Evolutionary conservation across 2,329 filamentous ascomycete species (phyloP), one percentile per base, ranked within the genome.

Genomic region (Elsinoe arachidis): DNA sequence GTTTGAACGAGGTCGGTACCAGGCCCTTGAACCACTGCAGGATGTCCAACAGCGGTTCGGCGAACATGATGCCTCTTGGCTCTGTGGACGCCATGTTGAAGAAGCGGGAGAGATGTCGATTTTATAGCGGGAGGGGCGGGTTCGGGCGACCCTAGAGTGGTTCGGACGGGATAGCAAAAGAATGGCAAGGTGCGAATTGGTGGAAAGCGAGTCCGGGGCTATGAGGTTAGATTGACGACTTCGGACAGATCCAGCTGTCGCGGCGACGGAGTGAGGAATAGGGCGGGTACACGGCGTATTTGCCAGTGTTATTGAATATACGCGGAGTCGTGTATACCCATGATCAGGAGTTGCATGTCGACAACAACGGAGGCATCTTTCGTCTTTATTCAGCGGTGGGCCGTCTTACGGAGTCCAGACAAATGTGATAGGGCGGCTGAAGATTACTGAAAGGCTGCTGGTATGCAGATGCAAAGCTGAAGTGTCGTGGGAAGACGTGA

Each of bases 1-100:
- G 49, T 21, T 59, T 60, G 19, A 60, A 49, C 1, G 46, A 49
- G 3, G 47, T 56, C 5, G 61, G 61, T 21, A 61, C 12, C 15
- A 58, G 23, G 34, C 21, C 30, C 53, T 54, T 56, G 52, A 61
- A 39, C 44, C 47, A 52, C 15, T 35, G 17, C 11, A 53, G n/a
- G 19, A 53, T 39, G 9, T 53, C 47, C 33, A 57, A 23, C 34
- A 52, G 46, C 14, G 54, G 54, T 26, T 46, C 56, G n/a, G 44
- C 44, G 56, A 52, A 57, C 53, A 44, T 44, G 53, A 55, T 55
- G 2, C 15, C 44, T 12, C 38, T 44, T 26, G 53, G 53, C 38
- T 44, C 38, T 1, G 41, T 11, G 21, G 53, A 15, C 2, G 41
- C 38, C 38, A 55, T 55, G 15, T 55, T 34, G 35, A 19, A 39